These are phyloP conservation scores for Hanseniaspora gamundiae DNA, from an alignment of 1,139 yeast species.

Conservation along the genomic window DNA sequence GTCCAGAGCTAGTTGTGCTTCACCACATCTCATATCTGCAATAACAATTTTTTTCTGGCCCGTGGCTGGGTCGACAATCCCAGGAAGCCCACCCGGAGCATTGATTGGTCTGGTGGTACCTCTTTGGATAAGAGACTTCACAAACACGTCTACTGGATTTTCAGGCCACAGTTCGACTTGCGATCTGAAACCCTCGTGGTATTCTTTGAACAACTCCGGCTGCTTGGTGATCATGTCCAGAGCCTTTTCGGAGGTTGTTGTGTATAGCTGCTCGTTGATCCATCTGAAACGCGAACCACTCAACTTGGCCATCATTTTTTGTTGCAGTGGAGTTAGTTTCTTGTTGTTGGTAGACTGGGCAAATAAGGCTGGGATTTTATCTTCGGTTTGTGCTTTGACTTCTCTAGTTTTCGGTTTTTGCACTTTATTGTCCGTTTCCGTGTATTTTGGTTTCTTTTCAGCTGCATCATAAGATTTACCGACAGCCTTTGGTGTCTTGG, in stretches of 20 bases:
- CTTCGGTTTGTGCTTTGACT: background rate
- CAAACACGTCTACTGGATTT: constrained; percentile 87
- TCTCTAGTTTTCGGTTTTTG: constrained; percentile 8
- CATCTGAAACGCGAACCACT: constrained; percentile 94
- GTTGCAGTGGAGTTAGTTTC: constrained; percentile 80
- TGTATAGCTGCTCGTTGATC: constrained; percentile 92
- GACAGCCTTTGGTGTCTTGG: too few relatives aligned
- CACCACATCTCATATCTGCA: constrained; percentile 99
- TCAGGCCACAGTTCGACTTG: constrained; percentile 98
- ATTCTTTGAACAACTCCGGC: constrained; percentile 84
- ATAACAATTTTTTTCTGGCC: constrained; percentile 46
- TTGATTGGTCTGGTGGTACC: constrained; percentile 49
- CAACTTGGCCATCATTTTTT: constrained; percentile 88
- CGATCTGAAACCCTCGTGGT: constrained; percentile 87
- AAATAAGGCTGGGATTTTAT: background rate
- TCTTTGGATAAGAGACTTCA: constrained; percentile 53
- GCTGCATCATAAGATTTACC: too few relatives aligned
- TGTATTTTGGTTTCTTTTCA: constrained; percentile 3
- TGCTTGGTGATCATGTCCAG: constrained; percentile 59
- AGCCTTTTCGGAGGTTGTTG: constrained; percentile 71
- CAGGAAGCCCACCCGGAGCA: constrained; percentile 94
- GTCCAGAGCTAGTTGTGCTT: constrained; percentile 72
- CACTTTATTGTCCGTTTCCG: constrained; percentile 9
- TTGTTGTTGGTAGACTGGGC: constrained; percentile 9
- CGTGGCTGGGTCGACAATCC: constrained; percentile 30